A percentile compares a stretch with the other conserved stretches of the same genome.
Conservation (phyloP, 139 green algal genomes). For the Tetraselmis striata region DNA sequence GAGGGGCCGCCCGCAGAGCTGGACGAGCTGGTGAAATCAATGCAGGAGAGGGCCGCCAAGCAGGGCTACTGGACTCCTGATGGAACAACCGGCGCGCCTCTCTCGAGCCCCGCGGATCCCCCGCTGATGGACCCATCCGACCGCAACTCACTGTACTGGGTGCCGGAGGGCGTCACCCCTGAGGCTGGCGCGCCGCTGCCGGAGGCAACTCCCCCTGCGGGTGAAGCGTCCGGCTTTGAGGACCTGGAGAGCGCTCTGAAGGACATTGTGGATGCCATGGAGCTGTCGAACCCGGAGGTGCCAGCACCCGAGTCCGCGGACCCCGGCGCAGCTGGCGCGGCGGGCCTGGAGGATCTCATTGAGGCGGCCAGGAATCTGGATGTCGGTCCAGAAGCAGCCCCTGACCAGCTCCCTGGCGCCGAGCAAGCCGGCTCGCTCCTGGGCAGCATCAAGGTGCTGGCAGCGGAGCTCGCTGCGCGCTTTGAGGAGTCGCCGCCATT, state of each 20-base stretch:
- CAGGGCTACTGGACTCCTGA: neutral
- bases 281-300: neutral
- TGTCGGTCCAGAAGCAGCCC: neutral
- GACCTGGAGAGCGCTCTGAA: neutral
- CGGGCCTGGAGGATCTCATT: neutral
- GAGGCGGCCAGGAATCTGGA: neutral
- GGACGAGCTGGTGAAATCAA: neutral
- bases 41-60: neutral
- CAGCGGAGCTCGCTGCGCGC: neutral
- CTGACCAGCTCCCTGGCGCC: neutral
- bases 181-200: neutral
- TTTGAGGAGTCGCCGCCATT: neutral
- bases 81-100: neutral
- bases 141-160: neutral
- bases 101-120: neutral
- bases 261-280: neutral
- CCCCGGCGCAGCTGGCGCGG: neutral
- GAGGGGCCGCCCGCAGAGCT: too few relatives aligned
- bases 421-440: neutral
- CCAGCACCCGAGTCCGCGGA: neutral
- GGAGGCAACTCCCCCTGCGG: neutral
- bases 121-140: neutral
- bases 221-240: neutral
- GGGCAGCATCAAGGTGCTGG: neutral
- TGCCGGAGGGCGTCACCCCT: neutral